phyloP scores from a whole-genome alignment of 140 eudicot species.

The Oenanthe javanica region DNA sequence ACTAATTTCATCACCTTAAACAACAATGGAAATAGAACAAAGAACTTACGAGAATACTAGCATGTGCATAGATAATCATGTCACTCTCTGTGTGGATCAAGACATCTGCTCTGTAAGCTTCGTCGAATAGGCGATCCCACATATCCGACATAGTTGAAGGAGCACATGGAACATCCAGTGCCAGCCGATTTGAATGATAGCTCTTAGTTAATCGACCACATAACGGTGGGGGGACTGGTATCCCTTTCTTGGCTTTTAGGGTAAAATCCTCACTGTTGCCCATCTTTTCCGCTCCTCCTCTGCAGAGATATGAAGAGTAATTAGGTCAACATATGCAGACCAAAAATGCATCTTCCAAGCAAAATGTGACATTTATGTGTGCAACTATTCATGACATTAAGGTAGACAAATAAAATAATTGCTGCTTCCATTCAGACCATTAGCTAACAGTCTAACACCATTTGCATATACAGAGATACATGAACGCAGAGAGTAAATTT shows the following conservation, averaged over 20 bases:
- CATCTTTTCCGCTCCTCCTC: slow-evolving; percentile 16
- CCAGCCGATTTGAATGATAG: slow-evolving; percentile 11
- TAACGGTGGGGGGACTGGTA: slow-evolving; percentile 67
- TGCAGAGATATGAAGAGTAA: slow-evolving; percentile 10
- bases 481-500: too few relatives aligned
- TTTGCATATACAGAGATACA: too few relatives aligned
- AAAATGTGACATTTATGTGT: too few relatives aligned
- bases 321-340: neutral
- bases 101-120: slow-evolving; percentile 89
- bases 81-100: slow-evolving; percentile 48
- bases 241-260: slow-evolving; percentile 9
- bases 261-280: slow-evolving; percentile 24
- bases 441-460: too few relatives aligned
- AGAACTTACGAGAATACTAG: slow-evolving; percentile 63
- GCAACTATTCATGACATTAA: neutral
- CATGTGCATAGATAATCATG: slow-evolving; percentile 57
- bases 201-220: slow-evolving; percentile 20
- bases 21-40: neutral
- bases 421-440: too few relatives aligned
- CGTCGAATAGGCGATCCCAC: slow-evolving; percentile 82
- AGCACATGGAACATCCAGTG: slow-evolving; percentile 4
- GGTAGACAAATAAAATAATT: neutral
- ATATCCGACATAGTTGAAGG: slow-evolving; percentile 22
- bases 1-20: neutral
- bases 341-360: neutral